A percentile compares a stretch with the other conserved stretches of the same genome.
Evolutionary conservation across 2,329 filamentous ascomycete species (phyloP).

Genomic region (Botrytis galanthina): DNA sequence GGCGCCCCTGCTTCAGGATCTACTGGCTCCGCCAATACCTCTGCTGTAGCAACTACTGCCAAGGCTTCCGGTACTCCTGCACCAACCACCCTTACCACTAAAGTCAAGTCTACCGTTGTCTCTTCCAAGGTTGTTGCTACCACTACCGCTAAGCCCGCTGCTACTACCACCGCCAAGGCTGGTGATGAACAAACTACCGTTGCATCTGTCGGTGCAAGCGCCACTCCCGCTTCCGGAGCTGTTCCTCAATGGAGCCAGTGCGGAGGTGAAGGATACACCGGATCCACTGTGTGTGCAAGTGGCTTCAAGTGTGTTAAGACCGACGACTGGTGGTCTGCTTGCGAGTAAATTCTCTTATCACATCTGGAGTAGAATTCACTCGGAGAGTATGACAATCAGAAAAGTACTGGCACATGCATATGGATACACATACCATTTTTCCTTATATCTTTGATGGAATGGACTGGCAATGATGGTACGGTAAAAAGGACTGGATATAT

Average conservation of each 20-base stretch:
- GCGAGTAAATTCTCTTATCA: conserved; percentile 10
- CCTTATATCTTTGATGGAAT: not conserved
- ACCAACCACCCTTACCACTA: conserved; percentile 7
- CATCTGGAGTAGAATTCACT: not conserved
- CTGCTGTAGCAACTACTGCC: conserved; percentile 6
- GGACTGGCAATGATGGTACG: not conserved
- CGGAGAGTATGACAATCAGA: not conserved
- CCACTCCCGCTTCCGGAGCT: not conserved
- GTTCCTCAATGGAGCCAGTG: conserved; percentile 28
- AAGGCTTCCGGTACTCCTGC: not conserved
- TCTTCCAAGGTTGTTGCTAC: not conserved
- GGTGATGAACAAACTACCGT: not conserved
- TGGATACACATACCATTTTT: not conserved
- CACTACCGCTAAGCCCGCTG: not conserved
- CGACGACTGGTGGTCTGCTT: conserved; percentile 24
- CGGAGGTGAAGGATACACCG: conserved; percentile 29
- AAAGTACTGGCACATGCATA: not conserved
- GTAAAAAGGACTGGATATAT: not conserved
- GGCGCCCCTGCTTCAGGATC: conserved; percentile 9
- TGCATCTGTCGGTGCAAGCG: not conserved
- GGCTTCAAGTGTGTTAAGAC: conserved; percentile 24
- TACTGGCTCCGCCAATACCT: conserved; percentile 7
- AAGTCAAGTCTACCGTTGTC: not conserved
- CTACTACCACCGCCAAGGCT: not conserved
- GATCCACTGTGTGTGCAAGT: conserved; percentile 24